phyloP scores from a whole-genome alignment of 176 grass and related monocot genomes.

The Puya raimondii region DNA sequence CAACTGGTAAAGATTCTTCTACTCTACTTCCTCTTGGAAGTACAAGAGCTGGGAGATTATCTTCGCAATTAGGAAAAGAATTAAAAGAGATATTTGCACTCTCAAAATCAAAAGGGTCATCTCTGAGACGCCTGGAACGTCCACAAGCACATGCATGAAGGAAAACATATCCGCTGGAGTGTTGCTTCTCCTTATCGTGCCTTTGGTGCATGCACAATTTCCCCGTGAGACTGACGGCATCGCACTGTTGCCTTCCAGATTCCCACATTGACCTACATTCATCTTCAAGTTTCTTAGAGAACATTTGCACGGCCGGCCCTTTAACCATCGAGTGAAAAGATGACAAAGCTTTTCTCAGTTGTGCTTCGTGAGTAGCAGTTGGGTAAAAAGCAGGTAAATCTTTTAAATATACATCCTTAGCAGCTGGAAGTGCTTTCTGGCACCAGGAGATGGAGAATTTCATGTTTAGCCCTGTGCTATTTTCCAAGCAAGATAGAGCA shows the following conservation, averaged over 20 bases:
- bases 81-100: conserved; percentile 67
- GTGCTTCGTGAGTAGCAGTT: conserved; percentile 55
- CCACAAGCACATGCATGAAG: conserved; percentile 97
- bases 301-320: conserved; percentile 63
- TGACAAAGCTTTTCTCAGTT: conserved; percentile 63
- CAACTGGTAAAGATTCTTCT: conserved; percentile 29
- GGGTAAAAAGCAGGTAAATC: conserved; percentile 75
- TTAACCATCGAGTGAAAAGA: conserved; percentile 72
- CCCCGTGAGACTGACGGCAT: conserved; percentile 72
- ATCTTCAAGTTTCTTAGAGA: conserved; percentile 73
- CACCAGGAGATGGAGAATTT: conserved; percentile 96
- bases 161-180: conserved; percentile 74
- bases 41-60: conserved; percentile 63
- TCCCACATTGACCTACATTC: conserved; percentile 77
- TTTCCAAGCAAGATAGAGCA: conserved; percentile 67
- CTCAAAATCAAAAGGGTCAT: conserved; percentile 89
- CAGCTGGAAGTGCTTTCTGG: conserved; percentile 70
- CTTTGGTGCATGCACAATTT: conserved; percentile 73
- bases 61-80: conserved; percentile 74
- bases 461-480: conserved; percentile 50
- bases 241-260: conserved; percentile 91
- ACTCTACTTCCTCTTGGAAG: conserved; percentile 35
- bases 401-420: conserved; percentile 69
- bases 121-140: conserved; percentile 57
- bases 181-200: conserved; percentile 38